Base-by-base conservation (phyloP, 169 alveolate genomes). In the Plasmodium adleri region DNA sequence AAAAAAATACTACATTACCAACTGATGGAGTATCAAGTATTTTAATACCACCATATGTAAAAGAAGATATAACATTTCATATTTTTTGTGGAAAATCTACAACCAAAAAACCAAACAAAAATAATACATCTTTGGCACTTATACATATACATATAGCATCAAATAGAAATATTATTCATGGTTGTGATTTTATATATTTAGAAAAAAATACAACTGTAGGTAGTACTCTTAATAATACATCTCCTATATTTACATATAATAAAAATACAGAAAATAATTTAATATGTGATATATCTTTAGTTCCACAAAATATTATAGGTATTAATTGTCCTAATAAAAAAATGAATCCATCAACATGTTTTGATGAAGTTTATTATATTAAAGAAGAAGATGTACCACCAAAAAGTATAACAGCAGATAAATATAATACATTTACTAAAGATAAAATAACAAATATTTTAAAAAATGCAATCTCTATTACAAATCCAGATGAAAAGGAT, bases 41-140 rank as follows among this genome's bases (percentile, higher is more conserved):
- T 63, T 3, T 83, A 39, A 20, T 83, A 6, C 91, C 91, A 9
- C 91, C 91, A 0, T 83, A 68, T 70, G 72, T 83, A 49, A 56
- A 56, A 0, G 22, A 83, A 5, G 91, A 83, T 49, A 32, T 83
- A n/a, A 58, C 39, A 17, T 70, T 83, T 32, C 83, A 83, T n/a
- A 17, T 83, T 47, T 56, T 68, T 52, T 83, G 91, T 68, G 85
- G 85, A 12, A 83, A 59, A 20, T 83, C 83, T 0, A 43, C 73
- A 15, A 12, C 59, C 10, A 59, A 54, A 9, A 67, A 67, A 20
- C 74, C 91, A 9, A 52, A 63, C 15, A 60, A 62, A n/a, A 17
- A 68, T 3, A n/a, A 54, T 43, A 83, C 85, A 15, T 83, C 91
- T 8, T 67, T 83, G 7, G 91, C 86, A 15, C 3, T 70, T 26